Conservation (phyloP, 805 yeast genomes). For the Ogataea polymorpha region DNA sequence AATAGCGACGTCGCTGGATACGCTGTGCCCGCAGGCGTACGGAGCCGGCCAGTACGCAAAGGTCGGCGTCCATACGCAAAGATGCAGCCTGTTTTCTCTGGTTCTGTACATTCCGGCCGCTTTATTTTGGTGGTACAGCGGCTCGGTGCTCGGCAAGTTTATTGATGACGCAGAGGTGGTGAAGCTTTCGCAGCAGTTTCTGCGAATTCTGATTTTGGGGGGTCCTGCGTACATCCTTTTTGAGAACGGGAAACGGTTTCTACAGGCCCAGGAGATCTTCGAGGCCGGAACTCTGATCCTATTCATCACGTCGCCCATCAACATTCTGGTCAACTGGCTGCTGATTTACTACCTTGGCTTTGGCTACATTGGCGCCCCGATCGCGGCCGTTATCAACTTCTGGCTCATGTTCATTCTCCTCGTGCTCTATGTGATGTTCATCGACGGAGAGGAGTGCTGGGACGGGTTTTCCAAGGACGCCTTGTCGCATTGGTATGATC, state of each 20-base stretch:
- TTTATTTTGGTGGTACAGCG: conserved; percentile 61
- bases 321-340: conserved; percentile 60
- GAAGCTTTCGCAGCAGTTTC: conserved; percentile 52
- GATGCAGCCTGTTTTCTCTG: conserved; percentile 64
- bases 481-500: conserved; percentile 36
- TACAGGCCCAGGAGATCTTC: conserved; percentile 77
- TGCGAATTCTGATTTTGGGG: conserved; percentile 57
- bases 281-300: conserved; percentile 74
- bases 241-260: conserved; percentile 69
- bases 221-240: conserved; percentile 69
- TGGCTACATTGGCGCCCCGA: conserved; percentile 76
- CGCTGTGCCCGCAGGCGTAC: conserved; percentile 76
- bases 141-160: conserved; percentile 40
- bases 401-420: conserved; percentile 64
- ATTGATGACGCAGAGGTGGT: conserved; percentile 46
- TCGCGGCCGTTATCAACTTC: conserved; percentile 66
- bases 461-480: conserved; percentile 46
- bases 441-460: conserved; percentile 74
- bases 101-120: conserved; percentile 58
- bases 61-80: conserved; percentile 66
- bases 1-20: conserved; percentile 70
- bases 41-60: conserved; percentile 61
- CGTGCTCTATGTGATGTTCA: conserved; percentile 48
- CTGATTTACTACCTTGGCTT: conserved; percentile 53
- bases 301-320: conserved; percentile 67